Base-by-base conservation (phyloP, 2,329 filamentous ascomycete species). In the Trichoderma guizhouense region DNA sequence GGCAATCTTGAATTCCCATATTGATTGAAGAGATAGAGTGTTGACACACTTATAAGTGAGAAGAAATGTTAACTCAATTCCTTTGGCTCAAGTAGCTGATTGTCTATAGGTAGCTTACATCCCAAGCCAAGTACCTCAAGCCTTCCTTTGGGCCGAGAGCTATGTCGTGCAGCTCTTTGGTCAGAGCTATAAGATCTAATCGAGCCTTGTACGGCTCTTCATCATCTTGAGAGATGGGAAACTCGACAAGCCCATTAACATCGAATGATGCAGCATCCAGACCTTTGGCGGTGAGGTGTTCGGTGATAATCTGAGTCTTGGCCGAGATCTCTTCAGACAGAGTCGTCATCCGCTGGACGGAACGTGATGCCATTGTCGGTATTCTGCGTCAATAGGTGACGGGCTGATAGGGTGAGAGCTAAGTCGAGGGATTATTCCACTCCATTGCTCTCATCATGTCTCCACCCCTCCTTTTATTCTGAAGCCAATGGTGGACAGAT, bases 1-100 rank as follows among this genome's bases (percentile, higher is more conserved):
- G 9, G 77, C 74, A 9, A 79, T 70, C n/a, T 75, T 75, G 73
- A 79, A 78, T 47, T 78, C 76, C 73, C 75, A 78, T 28, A 79
- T 74, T 11, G 77, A 76, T 47, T 79, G 76, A 7, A 79, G 75
- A n/a, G 78, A 76, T 7, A 78, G 69, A 60, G 73, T 75, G 66
- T 76, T 77, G 21, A 77, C 65, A 32, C 72, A 76, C 76, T 78
- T 51, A 26, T 18, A 26, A 24, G 26, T 26, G 39, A 21, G 14
- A 66, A 7, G 36, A 8, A 18, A 3, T 51, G 21, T 53, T 24
- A 53, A 11, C 11, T 3, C 5, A 14, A 2, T 2, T 24, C 21
- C 11, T 24, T 1, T 7, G 3, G 47, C n/a, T 53, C 11, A 12
- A 24, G 21, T 53, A 53, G 4, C n/a, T 51, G 43, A 51, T 51